These are phyloP conservation scores for Fusarium keratoplasticum DNA, from an alignment of 2,329 filamentous ascomycete genomes.

Conservation along the genomic window DNA sequence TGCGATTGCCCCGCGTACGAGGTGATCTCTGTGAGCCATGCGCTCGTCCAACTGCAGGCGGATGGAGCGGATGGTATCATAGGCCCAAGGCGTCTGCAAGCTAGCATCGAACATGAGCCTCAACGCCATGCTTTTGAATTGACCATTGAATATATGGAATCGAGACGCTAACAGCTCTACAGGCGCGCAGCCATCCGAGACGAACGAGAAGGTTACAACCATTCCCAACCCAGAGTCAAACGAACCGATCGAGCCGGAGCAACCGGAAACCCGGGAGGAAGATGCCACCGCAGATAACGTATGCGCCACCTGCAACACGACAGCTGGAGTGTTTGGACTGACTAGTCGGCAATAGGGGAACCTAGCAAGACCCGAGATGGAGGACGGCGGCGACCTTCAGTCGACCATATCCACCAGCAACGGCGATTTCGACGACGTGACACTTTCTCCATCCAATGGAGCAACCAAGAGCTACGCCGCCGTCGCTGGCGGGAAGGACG, in stretches of 20 bases:
- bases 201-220: constrained; percentile 39
- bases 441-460: constrained; percentile 27
- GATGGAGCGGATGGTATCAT: constrained; percentile 5
- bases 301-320: constrained; percentile 5
- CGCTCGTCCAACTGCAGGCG: background rate
- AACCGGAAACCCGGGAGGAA: constrained; percentile 5
- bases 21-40: background rate
- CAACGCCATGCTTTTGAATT: background rate
- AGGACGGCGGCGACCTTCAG: constrained; percentile 25
- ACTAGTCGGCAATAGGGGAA: constrained; percentile 2
- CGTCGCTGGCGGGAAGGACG: constrained; percentile 24
- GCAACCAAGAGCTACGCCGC: constrained; percentile 39
- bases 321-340: background rate
- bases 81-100: background rate
- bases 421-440: constrained; percentile 30
- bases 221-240: constrained; percentile 32
- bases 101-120: background rate
- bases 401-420: constrained; percentile 33
- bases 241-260: constrained; percentile 22
- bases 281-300: constrained; percentile 13
- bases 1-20: background rate
- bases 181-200: constrained; percentile 17
- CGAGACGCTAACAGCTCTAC: constrained; percentile 15
- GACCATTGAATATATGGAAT: background rate
- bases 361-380: constrained; percentile 14